A percentile compares a stretch with the other conserved stretches of the same genome.
These are phyloP conservation scores for Actinomortierella ambigua DNA, from an alignment of 371 early-diverging fungal genomes.

Conservation along the genomic window DNA sequence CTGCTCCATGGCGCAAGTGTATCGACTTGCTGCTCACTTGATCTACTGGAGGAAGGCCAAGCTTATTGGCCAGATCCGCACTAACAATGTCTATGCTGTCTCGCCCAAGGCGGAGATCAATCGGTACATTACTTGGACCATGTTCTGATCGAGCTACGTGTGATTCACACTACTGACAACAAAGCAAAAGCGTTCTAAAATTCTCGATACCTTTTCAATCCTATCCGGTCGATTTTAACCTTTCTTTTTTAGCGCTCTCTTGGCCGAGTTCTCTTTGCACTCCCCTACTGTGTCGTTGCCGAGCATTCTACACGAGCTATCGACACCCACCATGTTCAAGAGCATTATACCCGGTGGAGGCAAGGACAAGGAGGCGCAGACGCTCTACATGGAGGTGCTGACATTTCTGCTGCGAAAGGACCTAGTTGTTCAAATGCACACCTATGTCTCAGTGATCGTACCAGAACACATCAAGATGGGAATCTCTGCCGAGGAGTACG, in stretches of 20 bases:
- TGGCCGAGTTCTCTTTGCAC: conserved; percentile 65
- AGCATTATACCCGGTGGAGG: conserved; percentile 58
- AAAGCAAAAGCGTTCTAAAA: too few relatives aligned
- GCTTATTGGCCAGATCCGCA: conserved; percentile 81
- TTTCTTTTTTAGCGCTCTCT: conserved; percentile 51
- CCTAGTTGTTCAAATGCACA: conserved; percentile 82
- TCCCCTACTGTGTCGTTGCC: conserved; percentile 75
- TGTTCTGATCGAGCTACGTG: too few relatives aligned
- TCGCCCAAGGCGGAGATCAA: conserved; percentile 68
- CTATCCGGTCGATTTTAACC: conserved; percentile 46
- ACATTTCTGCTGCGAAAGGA: conserved; percentile 81
- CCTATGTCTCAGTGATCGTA: conserved; percentile 74
- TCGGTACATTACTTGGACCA: too few relatives aligned
- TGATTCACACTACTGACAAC: too few relatives aligned
- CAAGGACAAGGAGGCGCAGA: conserved; percentile 62
- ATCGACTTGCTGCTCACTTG: conserved; percentile 86
- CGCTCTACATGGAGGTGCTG: conserved; percentile 80
- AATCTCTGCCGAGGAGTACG: conserved; percentile 52
- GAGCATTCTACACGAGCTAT: conserved; percentile 72
- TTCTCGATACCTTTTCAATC: too few relatives aligned
- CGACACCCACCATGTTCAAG: conserved; percentile 74
- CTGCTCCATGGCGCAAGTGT: conserved; percentile 91
- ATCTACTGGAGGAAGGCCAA: conserved; percentile 92
- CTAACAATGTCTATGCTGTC: conserved; percentile 81
- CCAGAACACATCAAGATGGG: conserved; percentile 60